Base-by-base conservation (phyloP, 1,284 basidiomycete genomes). In the Cutaneotrichosporon cavernicola region DNA sequence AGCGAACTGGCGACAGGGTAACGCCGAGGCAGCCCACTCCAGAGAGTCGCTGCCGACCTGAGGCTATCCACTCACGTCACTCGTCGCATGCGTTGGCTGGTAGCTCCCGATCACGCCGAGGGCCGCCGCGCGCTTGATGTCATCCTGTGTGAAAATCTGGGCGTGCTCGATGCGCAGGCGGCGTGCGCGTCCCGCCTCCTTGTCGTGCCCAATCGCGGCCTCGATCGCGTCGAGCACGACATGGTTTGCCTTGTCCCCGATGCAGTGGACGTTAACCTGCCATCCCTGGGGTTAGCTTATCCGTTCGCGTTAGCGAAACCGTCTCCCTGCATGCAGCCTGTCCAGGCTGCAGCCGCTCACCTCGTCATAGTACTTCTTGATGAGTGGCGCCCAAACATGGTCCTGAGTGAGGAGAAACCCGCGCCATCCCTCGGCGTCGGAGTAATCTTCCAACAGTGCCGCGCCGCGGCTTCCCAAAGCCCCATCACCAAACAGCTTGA, bases 381-480 rank as follows among this genome's bases (percentile, higher is more conserved):
- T 85, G 5, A 89, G 76, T 8, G 82, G 73, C 13, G 82, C 76
- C 69, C 93, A 82, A 2, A 79, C 80, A 32, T 85, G 82, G 16
- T 86, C 84, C 7, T 83, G 81, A 56, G 82, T 83, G 40, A 86
- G 84, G 82, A 95, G 84, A 63, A 91, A 83, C 0, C 92, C 93
- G 30, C 76, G 82, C 26, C 86, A 87, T 0, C 85, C 84, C 0
- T 89, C 87, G 36, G 88, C 86, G 79, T 96, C 93, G 0, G 87
- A 84, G 75, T 97, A 97, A 14, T 92, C 91, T 49, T 89, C 85
- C 18, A 91, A 82, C 65, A 97, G 84, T 0, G 94, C 93, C 0
- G 94, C 92, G 4, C 94, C 94, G 85, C 90, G 92, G 1, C 90
- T 92, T 0, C 94, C 93, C 2, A 97, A 84, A 1, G 95, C 93